phyloP scores from a whole-genome alignment of 805 yeast species.

The Candida sanyiensis region DNA sequence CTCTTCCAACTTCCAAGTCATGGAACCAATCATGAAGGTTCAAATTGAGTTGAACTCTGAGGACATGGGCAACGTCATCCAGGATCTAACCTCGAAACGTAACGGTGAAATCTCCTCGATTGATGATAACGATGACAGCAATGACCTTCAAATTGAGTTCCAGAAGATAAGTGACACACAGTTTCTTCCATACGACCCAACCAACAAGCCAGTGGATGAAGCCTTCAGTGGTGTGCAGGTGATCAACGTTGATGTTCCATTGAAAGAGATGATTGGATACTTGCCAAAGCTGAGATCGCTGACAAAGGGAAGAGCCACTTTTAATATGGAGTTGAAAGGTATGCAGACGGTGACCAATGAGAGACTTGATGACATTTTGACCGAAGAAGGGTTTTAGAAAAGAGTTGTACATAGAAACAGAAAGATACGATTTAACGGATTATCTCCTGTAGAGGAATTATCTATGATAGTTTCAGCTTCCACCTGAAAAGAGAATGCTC shows the following conservation, averaged over 20 bases:
- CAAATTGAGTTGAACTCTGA: slow-evolving; percentile 60
- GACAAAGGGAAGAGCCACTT: slow-evolving; percentile 85
- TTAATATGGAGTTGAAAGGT: slow-evolving; percentile 70
- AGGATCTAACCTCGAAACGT: slow-evolving; percentile 75
- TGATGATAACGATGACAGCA: slow-evolving; percentile 48
- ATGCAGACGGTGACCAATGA: slow-evolving; percentile 64
- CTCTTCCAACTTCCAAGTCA: slow-evolving; percentile 39
- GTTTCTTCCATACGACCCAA: slow-evolving; percentile 75
- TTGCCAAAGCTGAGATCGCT: slow-evolving; percentile 68
- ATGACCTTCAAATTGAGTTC: slow-evolving; percentile 41
- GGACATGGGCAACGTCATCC: slow-evolving; percentile 76
- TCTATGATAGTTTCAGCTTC: background rate
- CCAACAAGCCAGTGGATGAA: slow-evolving; percentile 26
- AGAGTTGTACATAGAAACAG: background rate
- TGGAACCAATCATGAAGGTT: slow-evolving; percentile 88
- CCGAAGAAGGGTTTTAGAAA: slow-evolving; percentile 10
- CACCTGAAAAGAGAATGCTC: slow-evolving; percentile 21
- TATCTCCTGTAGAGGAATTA: background rate
- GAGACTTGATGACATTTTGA: slow-evolving; percentile 35
- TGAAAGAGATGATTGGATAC: slow-evolving; percentile 88
- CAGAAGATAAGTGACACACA: slow-evolving; percentile 52
- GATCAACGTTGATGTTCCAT: slow-evolving; percentile 76
- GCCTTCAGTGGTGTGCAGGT: slow-evolving; percentile 34
- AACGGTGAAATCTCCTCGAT: slow-evolving; percentile 69
- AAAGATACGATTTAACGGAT: no score